Evolutionary conservation across 73 alveolate genomes (phyloP).

Genomic region (Paramecium primaurelia): DNA sequence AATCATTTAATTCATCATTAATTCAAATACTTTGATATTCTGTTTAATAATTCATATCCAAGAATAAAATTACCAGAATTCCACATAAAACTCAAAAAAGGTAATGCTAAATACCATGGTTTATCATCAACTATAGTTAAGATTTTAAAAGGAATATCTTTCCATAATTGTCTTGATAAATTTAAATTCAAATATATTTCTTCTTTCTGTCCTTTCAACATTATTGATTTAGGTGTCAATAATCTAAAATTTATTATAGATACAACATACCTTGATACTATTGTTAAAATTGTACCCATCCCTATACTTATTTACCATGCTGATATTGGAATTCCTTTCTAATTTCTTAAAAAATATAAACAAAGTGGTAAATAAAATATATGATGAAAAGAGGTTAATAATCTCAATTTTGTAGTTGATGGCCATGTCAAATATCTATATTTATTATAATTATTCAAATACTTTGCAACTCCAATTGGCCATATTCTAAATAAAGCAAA

Average conservation of each 20-base stretch:
- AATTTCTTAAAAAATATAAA: constrained; percentile 17
- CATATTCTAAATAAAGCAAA: not conserved
- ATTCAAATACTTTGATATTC: not conserved
- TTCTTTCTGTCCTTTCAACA: constrained; percentile 20
- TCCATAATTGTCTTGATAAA: constrained; percentile 52
- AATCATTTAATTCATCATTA: not conserved
- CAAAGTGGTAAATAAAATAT: constrained; percentile 41
- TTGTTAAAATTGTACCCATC: constrained; percentile 7
- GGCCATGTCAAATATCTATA: constrained; percentile 62
- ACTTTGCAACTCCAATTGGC: constrained; percentile 58
- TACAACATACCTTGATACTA: not conserved
- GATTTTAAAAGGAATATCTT: constrained; percentile 37
- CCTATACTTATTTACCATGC: constrained; percentile 37
- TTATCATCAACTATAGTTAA: constrained; percentile 39
- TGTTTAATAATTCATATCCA: constrained; percentile 22
- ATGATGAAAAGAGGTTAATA: constrained; percentile 49
- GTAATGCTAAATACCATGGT: constrained; percentile 54
- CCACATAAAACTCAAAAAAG: constrained; percentile 54
- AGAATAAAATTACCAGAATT: constrained; percentile 56
- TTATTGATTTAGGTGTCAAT: constrained; percentile 30
- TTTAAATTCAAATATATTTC: constrained; percentile 56
- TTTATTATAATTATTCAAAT: not conserved
- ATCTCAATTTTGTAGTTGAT: constrained; percentile 50
- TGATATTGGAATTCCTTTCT: constrained; percentile 14
- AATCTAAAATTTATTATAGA: not conserved